These are phyloP conservation scores for Fusarium sp. DNA, from an alignment of 2,329 filamentous ascomycete species.

Conservation along the genomic window DNA sequence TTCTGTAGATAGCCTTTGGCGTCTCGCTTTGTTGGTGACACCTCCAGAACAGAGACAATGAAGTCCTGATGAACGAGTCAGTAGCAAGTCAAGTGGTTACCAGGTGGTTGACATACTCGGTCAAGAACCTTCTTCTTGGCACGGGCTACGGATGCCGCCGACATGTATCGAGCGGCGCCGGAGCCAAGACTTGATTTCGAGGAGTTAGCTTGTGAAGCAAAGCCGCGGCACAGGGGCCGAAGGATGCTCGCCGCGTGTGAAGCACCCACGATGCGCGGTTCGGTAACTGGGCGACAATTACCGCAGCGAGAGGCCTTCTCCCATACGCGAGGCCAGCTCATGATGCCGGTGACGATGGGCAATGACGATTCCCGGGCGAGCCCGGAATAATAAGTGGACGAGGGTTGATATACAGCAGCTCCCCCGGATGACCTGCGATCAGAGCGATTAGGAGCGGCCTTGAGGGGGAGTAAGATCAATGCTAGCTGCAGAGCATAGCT, in stretches of 20 bases:
- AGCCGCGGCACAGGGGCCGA: constrained; percentile 23
- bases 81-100: neutral
- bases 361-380: constrained; percentile 20
- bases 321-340: constrained; percentile 56
- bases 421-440: constrained; percentile 36
- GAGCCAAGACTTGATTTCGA: constrained; percentile 24
- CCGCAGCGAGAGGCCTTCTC: constrained; percentile 52
- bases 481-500: constrained; percentile 42
- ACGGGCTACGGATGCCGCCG: constrained; percentile 45
- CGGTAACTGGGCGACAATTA: constrained; percentile 29
- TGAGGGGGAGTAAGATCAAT: constrained; percentile 21
- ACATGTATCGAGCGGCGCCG: constrained; percentile 44
- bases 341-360: constrained; percentile 42
- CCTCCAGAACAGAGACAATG: constrained; percentile 86
- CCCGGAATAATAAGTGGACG: constrained; percentile 17
- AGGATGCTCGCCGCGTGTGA: constrained; percentile 10
- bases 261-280: constrained; percentile 6
- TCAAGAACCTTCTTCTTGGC: constrained; percentile 50
- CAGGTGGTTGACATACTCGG: constrained; percentile 41
- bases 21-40: constrained; percentile 92
- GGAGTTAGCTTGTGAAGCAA: constrained; percentile 26
- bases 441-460: constrained; percentile 33
- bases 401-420: constrained; percentile 21
- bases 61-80: constrained; percentile 72
- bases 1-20: constrained; percentile 92